Percentiles rank a stretch among this genome's conserved stretches.
Conservation (phyloP, 805 yeast genomes). For the Spathaspora girioi region DNA sequence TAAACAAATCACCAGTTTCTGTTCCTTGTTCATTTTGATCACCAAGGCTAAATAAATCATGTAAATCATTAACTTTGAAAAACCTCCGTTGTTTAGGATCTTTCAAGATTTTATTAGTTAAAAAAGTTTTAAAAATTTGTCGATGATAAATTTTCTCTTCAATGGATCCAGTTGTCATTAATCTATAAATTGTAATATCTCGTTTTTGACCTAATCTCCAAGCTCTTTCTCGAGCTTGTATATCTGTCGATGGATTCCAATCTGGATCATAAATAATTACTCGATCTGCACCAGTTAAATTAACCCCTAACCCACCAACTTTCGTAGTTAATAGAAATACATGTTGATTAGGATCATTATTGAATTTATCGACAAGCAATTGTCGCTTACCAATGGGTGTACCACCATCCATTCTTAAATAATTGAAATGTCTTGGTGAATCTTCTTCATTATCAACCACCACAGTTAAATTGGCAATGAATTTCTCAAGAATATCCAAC, state of each 20-base stretch:
- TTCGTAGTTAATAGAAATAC: slow-evolving; percentile 86
- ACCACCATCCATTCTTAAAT: slow-evolving; percentile 90
- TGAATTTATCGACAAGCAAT: slow-evolving; percentile 74
- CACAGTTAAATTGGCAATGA: slow-evolving; percentile 40
- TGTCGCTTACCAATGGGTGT: slow-evolving; percentile 81
- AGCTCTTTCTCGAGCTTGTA: slow-evolving; percentile 95
- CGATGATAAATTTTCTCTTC: slow-evolving; percentile 97
- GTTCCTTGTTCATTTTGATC: slow-evolving; percentile 66
- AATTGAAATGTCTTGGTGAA: slow-evolving; percentile 31
- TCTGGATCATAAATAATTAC: slow-evolving; percentile 96
- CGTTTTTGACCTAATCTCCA: slow-evolving; percentile 95
- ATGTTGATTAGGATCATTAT: slow-evolving; percentile 50
- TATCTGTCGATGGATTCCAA: slow-evolving; percentile 98
- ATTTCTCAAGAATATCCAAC: slow-evolving; percentile 80
- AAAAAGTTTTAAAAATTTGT: slow-evolving; percentile 91
- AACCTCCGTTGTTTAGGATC: slow-evolving; percentile 94
- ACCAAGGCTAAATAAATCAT: slow-evolving; percentile 83
- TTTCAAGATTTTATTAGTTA: slow-evolving; percentile 88
- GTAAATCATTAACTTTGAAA: slow-evolving; percentile 87
- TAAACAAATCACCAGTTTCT: slow-evolving; percentile 64
- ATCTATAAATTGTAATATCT: slow-evolving; percentile 84
- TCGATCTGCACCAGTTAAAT: slow-evolving; percentile 90
- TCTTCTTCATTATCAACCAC: slow-evolving; percentile 4
- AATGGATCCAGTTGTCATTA: slow-evolving; percentile 92
- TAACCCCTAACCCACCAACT: slow-evolving; percentile 95